Percentiles rank a stretch among this genome's conserved stretches.
Conservation (phyloP, 805 yeast genomes). For the Yamadazyma laniorum region DNA sequence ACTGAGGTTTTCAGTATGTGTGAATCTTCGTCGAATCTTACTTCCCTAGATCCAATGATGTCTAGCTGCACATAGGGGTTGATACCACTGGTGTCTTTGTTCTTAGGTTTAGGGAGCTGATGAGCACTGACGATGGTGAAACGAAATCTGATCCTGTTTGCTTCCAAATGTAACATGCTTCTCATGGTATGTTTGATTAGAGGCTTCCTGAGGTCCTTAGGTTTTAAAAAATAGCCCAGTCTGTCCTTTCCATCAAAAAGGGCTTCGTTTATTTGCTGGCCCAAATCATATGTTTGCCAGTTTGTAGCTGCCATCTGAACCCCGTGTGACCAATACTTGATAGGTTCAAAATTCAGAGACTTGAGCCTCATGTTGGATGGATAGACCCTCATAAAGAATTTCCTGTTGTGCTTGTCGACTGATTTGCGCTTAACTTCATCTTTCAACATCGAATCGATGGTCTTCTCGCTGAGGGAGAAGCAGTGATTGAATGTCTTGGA, state of each 20-base stretch:
- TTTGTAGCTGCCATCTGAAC: conserved; percentile 94
- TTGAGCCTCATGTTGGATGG: conserved; percentile 77
- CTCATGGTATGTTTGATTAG: conserved; percentile 18
- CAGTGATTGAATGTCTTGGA: conserved; percentile 79
- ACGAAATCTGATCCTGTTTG: conserved; percentile 16
- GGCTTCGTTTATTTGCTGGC: conserved; percentile 86
- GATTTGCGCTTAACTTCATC: conserved; percentile 56
- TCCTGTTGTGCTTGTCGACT: conserved; percentile 72
- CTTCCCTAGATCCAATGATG: conserved; percentile 44
- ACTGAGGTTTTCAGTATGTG: conserved; percentile 16
- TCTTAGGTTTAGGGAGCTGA: conserved; percentile 71
- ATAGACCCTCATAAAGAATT: conserved; percentile 76
- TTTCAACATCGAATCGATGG: conserved; percentile 59
- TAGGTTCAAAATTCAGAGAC: conserved; percentile 81
- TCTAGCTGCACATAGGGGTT: conserved; percentile 67
- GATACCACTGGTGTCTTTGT: conserved; percentile 42
- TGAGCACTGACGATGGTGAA: conserved; percentile 72
- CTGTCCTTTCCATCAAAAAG: conserved; percentile 61
- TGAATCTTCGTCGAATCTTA: conserved; percentile 22
- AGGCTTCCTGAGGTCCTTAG: conserved; percentile 44
- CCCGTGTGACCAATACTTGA: conserved; percentile 79
- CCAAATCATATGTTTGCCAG: conserved; percentile 91
- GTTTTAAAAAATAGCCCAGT: conserved; percentile 81
- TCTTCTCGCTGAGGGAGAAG: conserved; percentile 81
- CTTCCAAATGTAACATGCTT: conserved; percentile 4